Evolutionary conservation across 768 basidiomycete genomes (phyloP).

Genomic region (Neoboletus magnificus): DNA sequence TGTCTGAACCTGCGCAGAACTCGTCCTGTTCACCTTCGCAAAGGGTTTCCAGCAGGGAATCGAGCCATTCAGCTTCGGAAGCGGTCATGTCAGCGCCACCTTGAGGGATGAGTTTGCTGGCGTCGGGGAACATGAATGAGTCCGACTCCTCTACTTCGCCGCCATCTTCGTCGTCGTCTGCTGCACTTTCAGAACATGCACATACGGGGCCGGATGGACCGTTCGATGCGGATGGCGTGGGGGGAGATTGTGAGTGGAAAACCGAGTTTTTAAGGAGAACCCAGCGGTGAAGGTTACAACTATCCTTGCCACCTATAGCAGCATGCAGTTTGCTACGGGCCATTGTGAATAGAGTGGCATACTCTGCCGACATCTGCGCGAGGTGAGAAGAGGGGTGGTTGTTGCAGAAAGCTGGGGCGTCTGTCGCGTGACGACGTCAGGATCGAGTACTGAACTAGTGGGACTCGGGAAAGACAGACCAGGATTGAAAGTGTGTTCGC

Average conservation of each 20-base stretch:
- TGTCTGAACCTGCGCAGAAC: conserved; percentile 42
- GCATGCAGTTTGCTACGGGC: conserved; percentile 73
- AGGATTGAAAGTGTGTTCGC: conserved; percentile 29
- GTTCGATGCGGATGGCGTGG: conserved; percentile 28
- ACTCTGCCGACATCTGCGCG: conserved; percentile 46
- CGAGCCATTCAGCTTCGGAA: conserved; percentile 79
- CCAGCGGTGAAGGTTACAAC: conserved; percentile 79
- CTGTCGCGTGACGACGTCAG: conserved; percentile 19
- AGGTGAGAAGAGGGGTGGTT: conserved; percentile 7
- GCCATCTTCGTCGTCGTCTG: conserved; percentile 52
- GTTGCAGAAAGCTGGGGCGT: conserved; percentile 9
- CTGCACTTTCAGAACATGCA: conserved; percentile 36
- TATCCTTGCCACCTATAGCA: conserved; percentile 60
- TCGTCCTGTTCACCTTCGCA: conserved; percentile 72
- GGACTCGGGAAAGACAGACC: conserved; percentile 16
- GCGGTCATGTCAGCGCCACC: conserved; percentile 34
- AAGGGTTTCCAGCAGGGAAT: conserved; percentile 72
- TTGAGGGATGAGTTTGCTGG: conserved; percentile 49
- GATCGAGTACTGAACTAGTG: neutral
- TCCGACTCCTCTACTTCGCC: conserved; percentile 45
- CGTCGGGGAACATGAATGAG: conserved; percentile 81
- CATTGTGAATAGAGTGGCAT: conserved; percentile 52
- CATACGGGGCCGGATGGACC: conserved; percentile 22
- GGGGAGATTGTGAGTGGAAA: conserved; percentile 47
- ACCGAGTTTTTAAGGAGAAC: conserved; percentile 86